Base-by-base conservation (phyloP, 2,329 filamentous ascomycete genomes). In the Kalmusia sp. region DNA sequence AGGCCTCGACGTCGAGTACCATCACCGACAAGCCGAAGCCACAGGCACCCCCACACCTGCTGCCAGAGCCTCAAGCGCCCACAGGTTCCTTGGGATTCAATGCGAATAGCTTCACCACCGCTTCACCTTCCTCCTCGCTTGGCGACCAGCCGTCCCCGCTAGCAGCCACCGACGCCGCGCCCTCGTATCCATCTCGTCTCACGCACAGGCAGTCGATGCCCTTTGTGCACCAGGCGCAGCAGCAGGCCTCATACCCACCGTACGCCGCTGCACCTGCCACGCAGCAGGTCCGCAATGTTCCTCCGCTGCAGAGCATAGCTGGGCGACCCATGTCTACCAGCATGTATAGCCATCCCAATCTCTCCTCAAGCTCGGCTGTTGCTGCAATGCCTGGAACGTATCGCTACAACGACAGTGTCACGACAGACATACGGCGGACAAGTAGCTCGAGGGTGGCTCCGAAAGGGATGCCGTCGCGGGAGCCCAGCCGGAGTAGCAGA, bases 401-500 rank as follows among this genome's bases (percentile, higher is more conserved):
- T 63, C 63, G 79, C 54, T 82, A 81, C 63, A 75, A 77, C 51
- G 78, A 80, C 54, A 78, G 81, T 33, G 63, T 69, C 40, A 69
- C 73, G 55, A 51, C 63, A 5, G 65, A 72, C 58, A 64, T 70
- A 39, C 57, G 80, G 53, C 80, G 84, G 68, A 78, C 87, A 57
- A 84, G 82, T 62, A 86, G 89, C 64, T 88, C 89, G 14, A 82
- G 87, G 61, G 82, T 84, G 39, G 82, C 82, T 12, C 81, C 82
- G 21, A 82, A 84, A 27, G 82, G 84, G 35, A 81, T 88, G 40
- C 86, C 87, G 2, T 82, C 85, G 28, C 82, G 90, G 64, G 90
- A 93, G 63, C 79, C 82, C 19, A 92, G 86, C 68, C 84, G 90
- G 66, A 83, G 83, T 67, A 87, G 91, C 56, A 82, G 87, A 61